Conservation (phyloP, 192 early-diverging fungal genomes). For the Backusella tarrabulga region DNA sequence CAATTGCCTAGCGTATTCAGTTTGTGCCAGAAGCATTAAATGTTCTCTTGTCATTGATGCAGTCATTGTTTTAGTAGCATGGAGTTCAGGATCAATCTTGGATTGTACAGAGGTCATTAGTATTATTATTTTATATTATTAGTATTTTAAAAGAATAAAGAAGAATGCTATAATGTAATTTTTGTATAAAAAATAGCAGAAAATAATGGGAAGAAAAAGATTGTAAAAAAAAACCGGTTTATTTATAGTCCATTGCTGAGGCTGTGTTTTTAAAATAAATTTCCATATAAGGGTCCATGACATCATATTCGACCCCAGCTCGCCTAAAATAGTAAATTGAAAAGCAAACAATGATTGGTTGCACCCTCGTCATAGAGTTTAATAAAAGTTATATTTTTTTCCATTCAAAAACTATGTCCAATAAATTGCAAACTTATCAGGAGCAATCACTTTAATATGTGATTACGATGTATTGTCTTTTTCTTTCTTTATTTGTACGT, state of each 20-base stretch:
- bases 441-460: too few relatives aligned
- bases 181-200: not conserved
- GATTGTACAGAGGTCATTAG: conserved; percentile 10
- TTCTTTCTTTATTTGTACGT: too few relatives aligned
- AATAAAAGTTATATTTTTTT: too few relatives aligned
- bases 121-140: not conserved
- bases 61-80: not conserved
- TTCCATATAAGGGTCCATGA: not conserved
- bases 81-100: not conserved
- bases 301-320: not conserved
- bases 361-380: not conserved
- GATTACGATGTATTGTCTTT: too few relatives aligned
- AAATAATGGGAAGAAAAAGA: not conserved
- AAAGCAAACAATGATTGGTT: not conserved
- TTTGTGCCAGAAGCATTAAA: not conserved
- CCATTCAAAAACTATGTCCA: too few relatives aligned
- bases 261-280: not conserved
- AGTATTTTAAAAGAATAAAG: not conserved
- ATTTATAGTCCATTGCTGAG: not conserved
- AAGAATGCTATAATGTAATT: not conserved
- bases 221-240: not conserved
- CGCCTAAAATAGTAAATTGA: not conserved
- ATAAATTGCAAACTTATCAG: too few relatives aligned
- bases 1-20: conserved; percentile 16
- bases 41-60: conserved; percentile 14